Percentiles rank a stretch among this genome's conserved stretches.
Evolutionary conservation across 495 filamentous ascomycete species (phyloP).

Genomic region (Trichoderma erinaceum): DNA sequence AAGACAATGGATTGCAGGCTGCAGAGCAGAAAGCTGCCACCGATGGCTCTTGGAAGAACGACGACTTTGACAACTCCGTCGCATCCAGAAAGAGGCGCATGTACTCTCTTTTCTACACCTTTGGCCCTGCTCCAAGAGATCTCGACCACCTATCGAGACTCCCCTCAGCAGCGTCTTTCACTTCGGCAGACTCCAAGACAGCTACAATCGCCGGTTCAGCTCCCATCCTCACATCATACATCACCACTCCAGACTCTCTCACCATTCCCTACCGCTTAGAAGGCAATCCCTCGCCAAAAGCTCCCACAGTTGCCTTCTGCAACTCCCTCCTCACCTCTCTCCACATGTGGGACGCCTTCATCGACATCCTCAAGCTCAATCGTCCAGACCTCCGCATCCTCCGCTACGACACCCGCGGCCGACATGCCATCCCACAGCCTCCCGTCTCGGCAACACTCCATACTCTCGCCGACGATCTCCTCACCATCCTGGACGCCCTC

Average conservation of each 20-base stretch:
- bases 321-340: conserved; percentile 69
- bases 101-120: conserved; percentile 71
- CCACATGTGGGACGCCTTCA: conserved; percentile 71
- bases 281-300: conserved; percentile 56
- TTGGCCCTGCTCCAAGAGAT: conserved; percentile 67
- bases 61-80: conserved; percentile 51
- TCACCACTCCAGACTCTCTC: conserved; percentile 62
- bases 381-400: conserved; percentile 64
- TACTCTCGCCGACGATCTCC: conserved; percentile 59
- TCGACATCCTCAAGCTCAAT: conserved; percentile 49
- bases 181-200: conserved; percentile 48
- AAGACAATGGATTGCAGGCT: conserved; percentile 57
- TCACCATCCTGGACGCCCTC: conserved; percentile 50
- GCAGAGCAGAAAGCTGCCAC: conserved; percentile 56
- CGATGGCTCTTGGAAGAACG: conserved; percentile 47
- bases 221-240: conserved; percentile 55
- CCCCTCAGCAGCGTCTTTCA: conserved; percentile 35
- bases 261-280: conserved; percentile 66
- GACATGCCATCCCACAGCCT: conserved; percentile 43
- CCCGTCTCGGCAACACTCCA: conserved; percentile 48
- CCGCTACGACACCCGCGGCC: conserved; percentile 64
- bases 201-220: conserved; percentile 32
- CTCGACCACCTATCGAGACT: conserved; percentile 35
- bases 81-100: conserved; percentile 48
- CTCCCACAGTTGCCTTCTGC: conserved; percentile 63